Evolutionary conservation across 805 yeast species (phyloP), one percentile per base, ranked within the genome.

Genomic region (Blastobotrys mokoenaii): DNA sequence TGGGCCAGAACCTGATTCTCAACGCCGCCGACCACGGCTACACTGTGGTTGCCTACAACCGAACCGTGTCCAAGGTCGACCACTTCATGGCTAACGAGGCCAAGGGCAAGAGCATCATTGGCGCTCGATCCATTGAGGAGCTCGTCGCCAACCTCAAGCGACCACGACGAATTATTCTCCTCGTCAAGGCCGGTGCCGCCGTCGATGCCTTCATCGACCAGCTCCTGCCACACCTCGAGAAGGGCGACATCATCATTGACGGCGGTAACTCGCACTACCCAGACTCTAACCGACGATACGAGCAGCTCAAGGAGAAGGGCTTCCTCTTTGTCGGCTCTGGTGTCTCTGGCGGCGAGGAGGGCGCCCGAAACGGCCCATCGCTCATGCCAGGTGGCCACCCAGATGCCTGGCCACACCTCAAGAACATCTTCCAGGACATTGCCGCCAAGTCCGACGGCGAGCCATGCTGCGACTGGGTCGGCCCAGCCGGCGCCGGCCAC

Each of bases 221-320:
- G 71, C 74, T 93, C 64, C 68, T 85, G 59, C 97, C 97, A 63
- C 76, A 78, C 75, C 77, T 93, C 70, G 98, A 90, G 69, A 74
- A 85, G 70, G 97, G 95, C 57, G 98, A 90, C 70, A 93, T 90
- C 76, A 86, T 90, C 79, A 93, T 90, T 63, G 98, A 90, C 65
- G 98, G 98, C 75, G 98, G 98, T 77, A 90, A 90, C 87, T 93
- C 97, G 39, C 96, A 90, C 72, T 90, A 82, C 93, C 96, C 96
- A 69, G 98, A 90, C 73, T 69, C 96, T 51, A 89, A 89, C 84
- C 88, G 97, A 74, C 86, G 98, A 72, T 87, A 71, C 76, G 90
- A 77, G 49, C 95, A 88, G 66, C 79, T 90, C 67, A 80, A 83
- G 68, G 73, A 70, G 47, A 80, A 90, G 76, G 97, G 95, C 38